Evolutionary conservation across 148 eudicot genomes (phyloP).

Genomic region (Amaranthus palmeri): DNA sequence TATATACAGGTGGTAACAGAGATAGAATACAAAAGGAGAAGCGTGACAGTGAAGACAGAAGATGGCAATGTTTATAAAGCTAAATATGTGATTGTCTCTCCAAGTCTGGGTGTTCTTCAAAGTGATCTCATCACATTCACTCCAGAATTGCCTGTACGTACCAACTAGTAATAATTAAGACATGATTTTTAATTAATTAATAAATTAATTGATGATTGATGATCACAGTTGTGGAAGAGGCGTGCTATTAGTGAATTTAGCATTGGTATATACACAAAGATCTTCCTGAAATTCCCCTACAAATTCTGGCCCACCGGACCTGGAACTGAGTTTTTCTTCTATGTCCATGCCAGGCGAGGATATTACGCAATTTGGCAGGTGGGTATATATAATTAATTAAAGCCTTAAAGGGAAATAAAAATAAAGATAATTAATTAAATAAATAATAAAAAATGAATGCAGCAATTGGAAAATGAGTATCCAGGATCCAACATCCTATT

Average conservation of each 20-base stretch:
- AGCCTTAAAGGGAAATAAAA: no score
- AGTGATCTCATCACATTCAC: slow-evolving; percentile 20
- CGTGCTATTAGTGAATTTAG: slow-evolving; percentile 23
- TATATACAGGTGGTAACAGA: slow-evolving; percentile 19
- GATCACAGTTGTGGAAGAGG: slow-evolving; percentile 23
- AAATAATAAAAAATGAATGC: background rate
- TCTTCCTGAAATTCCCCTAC: slow-evolving; percentile 25
- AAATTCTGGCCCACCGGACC: slow-evolving; percentile 28
- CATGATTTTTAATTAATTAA: no score
- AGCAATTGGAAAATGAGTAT: slow-evolving; percentile 28
- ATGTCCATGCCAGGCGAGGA: slow-evolving; percentile 27
- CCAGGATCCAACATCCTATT: slow-evolving; percentile 25
- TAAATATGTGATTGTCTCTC: slow-evolving; percentile 20
- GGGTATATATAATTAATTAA: background rate
- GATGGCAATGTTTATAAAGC: slow-evolving; percentile 16
- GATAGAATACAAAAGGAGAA: slow-evolving; percentile 2
- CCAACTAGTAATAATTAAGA: background rate
- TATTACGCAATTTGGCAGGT: slow-evolving; percentile 31
- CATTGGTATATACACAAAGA: slow-evolving; percentile 23
- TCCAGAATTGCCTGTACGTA: slow-evolving; percentile 22
- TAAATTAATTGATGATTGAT: no score
- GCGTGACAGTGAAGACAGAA: slow-evolving; percentile 23
- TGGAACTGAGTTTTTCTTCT: slow-evolving; percentile 23
- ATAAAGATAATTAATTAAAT: background rate
- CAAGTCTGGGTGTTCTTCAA: slow-evolving; percentile 30